A percentile compares a stretch with the other conserved stretches of the same genome.
Conservation (phyloP, 2,329 filamentous ascomycete species). For the Alternaria sp. region DNA sequence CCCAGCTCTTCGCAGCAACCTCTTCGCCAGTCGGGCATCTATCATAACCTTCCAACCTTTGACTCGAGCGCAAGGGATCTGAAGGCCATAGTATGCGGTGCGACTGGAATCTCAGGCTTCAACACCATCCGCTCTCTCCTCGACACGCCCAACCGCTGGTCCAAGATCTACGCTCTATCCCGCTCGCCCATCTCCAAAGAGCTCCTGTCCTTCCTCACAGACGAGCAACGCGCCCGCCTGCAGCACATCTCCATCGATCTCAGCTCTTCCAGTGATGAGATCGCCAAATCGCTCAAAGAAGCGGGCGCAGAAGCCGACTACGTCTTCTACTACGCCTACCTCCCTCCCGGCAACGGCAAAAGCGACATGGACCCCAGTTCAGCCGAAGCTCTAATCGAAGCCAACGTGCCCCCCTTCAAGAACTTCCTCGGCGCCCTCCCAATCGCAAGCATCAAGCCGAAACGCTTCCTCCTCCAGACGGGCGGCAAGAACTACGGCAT, state of each 20-base stretch:
- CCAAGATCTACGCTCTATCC: slow-evolving; percentile 15
- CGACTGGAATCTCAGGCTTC: slow-evolving; percentile 20
- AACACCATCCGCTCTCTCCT: slow-evolving; percentile 11
- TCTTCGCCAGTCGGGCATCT: slow-evolving; percentile 19
- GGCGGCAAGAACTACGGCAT: slow-evolving; percentile 19
- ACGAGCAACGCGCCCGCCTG: slow-evolving; percentile 13
- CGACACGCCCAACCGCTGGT: slow-evolving; percentile 15
- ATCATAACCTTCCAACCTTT: slow-evolving; percentile 19
- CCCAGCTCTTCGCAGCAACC: slow-evolving; percentile 6
- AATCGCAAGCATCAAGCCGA: slow-evolving; percentile 9
- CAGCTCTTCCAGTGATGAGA: slow-evolving; percentile 1
- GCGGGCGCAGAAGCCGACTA: slow-evolving; percentile 2
- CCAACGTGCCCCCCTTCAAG: slow-evolving; percentile 14
- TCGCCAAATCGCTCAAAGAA: slow-evolving; percentile 9
- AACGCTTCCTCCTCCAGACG: slow-evolving; percentile 18
- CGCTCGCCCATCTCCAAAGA: slow-evolving; percentile 4
- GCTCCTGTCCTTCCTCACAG: slow-evolving; percentile 5
- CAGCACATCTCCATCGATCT: slow-evolving; percentile 19
- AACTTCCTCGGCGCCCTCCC: slow-evolving; percentile 12
- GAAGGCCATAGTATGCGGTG: slow-evolving; percentile 18
- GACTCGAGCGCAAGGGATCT: slow-evolving; percentile 5
- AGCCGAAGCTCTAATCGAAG: slow-evolving; percentile 9
- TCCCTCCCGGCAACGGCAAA: slow-evolving; percentile 9
- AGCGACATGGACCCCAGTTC: slow-evolving; percentile 9
- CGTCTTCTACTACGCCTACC: slow-evolving; percentile 23